Base-by-base conservation (phyloP, 805 yeast genomes). In the Starmerella bacillaris region DNA sequence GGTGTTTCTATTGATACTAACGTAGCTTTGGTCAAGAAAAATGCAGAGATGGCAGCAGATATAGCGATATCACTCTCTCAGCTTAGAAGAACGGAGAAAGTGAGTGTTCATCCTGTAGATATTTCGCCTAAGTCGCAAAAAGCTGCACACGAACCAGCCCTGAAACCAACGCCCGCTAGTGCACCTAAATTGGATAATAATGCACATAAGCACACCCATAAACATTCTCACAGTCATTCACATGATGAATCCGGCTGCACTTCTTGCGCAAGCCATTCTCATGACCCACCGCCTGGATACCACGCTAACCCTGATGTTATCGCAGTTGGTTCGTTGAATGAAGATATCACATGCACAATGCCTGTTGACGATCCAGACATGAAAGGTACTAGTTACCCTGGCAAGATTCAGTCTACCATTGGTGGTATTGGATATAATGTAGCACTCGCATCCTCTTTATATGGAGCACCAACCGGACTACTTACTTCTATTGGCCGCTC, bases 401-500 rank as follows among this genome's bases (percentile, higher is more conserved):
- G 89, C 0, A 50, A 47, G 0, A 63, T 69, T 4, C 46, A 54
- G 1, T 63, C 72, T 2, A 61, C 75, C 0, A 51, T 79, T 6
- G 94, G 94, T 1, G 94, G 94, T 1, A 93, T 82, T 2, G 94
- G 82, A 0, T 73, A 67, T 51, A 82, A 83, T 47, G 72, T 82
- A 12, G 72, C 79, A 0, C 48, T 67, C n/a, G 86, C 89, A 0
- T 60, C 76, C 3, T 48, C 65, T 61, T 39, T 42, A 47, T 3
- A 55, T 41, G 33, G 45, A 43, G 3, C 47, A 50, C 0, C 30
- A 4, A 44, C 47, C 14, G 37, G 41, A 4, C 38, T 45, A 6
- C 36, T 45, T 3, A 31, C 48, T 7, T 35, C 41, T 20, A 34
- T 45, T 18, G 49, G 47, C 21, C 40, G 37, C 18, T 38, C 6